Evolutionary conservation across 805 yeast species (phyloP), one percentile per base, ranked within the genome.

Genomic region (Nakazawaea molendinolei): DNA sequence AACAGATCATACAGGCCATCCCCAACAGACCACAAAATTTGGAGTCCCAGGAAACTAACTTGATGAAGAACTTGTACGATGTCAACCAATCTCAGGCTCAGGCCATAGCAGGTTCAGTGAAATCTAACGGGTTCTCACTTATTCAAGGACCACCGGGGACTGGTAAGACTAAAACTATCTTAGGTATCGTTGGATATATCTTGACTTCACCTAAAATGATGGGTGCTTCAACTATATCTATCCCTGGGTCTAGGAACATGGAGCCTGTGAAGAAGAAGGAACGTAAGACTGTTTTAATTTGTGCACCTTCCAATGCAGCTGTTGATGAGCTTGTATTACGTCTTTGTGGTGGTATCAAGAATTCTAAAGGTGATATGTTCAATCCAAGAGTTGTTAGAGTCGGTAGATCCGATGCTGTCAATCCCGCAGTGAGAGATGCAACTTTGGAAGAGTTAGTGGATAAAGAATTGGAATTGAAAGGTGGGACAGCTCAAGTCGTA

Each of bases 111-210:
- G 85, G 86, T 1, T 72, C 95, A 0, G 74, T 77, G 21, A 55
- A 65, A 17, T 13, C 33, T 8, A 65, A 66, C 1, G 99, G 98
- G 0, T 86, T 92, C 52, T 79, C 94, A 0, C 65, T 92, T 36
- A 89, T 92, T 55, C 98, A 92, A 60, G 99, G 97, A 40, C 99
- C 99, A 0, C 99, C 99, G 0, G 99, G 99, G 58, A 90, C 97
- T 0, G 99, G 99, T 65, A 92, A 92, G 56, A 94, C 99, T 1
- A 94, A 90, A 54, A 92, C 99, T 0, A 92, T 94, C 60, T 56
- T 92, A 30, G 97, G 97, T 17, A 79, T 90, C 33, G 74, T 90
- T 22, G 96, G 97, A 0, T 76, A 86, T 38, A 75, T 78, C 41
- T 55, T 84, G 28, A 70, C 85, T 0, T 44, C 54, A 18, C 8